Percentiles rank a stretch among this genome's conserved stretches.
Conservation (phyloP, 2,329 filamentous ascomycete genomes). For the Epichloe aotearoae region DNA sequence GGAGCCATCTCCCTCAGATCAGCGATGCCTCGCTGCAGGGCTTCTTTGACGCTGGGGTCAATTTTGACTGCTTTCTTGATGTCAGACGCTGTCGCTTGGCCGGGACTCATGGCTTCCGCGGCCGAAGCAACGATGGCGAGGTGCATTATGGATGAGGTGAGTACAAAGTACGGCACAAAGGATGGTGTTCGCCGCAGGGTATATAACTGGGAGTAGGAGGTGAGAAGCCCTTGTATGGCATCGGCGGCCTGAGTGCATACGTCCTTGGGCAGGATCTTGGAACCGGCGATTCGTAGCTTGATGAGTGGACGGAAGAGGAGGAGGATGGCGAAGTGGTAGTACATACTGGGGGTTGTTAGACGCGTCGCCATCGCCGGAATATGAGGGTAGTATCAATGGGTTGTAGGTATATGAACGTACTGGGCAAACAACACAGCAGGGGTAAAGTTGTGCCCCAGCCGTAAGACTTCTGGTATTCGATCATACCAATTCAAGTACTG, state of each 20-base stretch:
- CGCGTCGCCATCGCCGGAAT: neutral
- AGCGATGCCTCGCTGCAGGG: conserved; percentile 39
- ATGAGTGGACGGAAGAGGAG: conserved; percentile 64
- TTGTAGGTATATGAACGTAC: conserved; percentile 31
- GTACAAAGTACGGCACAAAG: conserved; percentile 49
- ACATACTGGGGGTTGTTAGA: conserved; percentile 36
- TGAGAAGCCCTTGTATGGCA: conserved; percentile 41
- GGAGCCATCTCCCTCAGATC: conserved; percentile 48
- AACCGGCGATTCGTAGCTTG: conserved; percentile 49
- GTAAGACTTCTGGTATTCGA: conserved; percentile 48
- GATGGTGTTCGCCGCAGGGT: conserved; percentile 45
- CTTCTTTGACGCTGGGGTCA: conserved; percentile 27
- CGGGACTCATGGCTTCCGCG: conserved; percentile 7
- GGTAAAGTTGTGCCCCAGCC: conserved; percentile 55
- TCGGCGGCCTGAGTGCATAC: conserved; percentile 51
- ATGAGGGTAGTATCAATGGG: neutral
- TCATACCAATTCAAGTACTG: conserved; percentile 63
- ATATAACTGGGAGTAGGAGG: conserved; percentile 45
- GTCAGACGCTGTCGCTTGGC: conserved; percentile 8
- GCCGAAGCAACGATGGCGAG: conserved; percentile 35
- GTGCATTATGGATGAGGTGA: conserved; percentile 48
- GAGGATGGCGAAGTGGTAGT: conserved; percentile 56
- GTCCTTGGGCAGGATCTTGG: conserved; percentile 48
- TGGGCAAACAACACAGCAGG: conserved; percentile 62
- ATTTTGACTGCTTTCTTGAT: conserved; percentile 21